Conservation (phyloP, 371 early-diverging fungal species). For the Blakeslea trispora region DNA sequence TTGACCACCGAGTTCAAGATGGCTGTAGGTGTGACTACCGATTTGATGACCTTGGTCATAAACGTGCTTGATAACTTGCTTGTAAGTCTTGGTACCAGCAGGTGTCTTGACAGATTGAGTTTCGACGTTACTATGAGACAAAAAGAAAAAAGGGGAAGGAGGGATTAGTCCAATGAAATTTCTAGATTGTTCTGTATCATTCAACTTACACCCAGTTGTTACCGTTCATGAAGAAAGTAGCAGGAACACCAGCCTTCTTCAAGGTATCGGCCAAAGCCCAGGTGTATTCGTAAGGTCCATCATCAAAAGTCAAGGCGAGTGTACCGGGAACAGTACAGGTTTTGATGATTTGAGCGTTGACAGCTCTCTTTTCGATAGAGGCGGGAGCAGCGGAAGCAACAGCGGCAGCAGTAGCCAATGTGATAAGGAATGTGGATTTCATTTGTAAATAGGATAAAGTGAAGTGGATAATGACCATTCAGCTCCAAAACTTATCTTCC, state of each 20-base stretch:
- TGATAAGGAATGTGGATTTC: conserved; percentile 26
- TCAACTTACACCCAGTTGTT: conserved; percentile 33
- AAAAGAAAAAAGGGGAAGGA: too few species aligned
- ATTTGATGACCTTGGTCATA: conserved; percentile 49
- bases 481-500: background rate
- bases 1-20: conserved; percentile 33
- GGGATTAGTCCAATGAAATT: too few species aligned
- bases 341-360: conserved; percentile 20
- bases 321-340: conserved; percentile 35
- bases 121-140: conserved; percentile 22
- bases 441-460: conserved; percentile 15
- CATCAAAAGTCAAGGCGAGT: conserved; percentile 61
- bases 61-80: conserved; percentile 37
- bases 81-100: conserved; percentile 32
- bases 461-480: conserved; percentile 3
- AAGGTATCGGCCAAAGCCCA: conserved; percentile 51
- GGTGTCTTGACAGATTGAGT: conserved; percentile 24
- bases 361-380: conserved; percentile 28
- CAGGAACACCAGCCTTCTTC: conserved; percentile 40
- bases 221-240: conserved; percentile 73
- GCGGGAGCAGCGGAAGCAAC: conserved; percentile 4
- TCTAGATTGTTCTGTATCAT: too few species aligned
- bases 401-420: conserved; percentile 25
- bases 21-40: conserved; percentile 51
- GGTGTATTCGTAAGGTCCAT: conserved; percentile 59